Evolutionary conservation across 495 filamentous ascomycete genomes (phyloP).

Genomic region (Hypoxylon intermedium): DNA sequence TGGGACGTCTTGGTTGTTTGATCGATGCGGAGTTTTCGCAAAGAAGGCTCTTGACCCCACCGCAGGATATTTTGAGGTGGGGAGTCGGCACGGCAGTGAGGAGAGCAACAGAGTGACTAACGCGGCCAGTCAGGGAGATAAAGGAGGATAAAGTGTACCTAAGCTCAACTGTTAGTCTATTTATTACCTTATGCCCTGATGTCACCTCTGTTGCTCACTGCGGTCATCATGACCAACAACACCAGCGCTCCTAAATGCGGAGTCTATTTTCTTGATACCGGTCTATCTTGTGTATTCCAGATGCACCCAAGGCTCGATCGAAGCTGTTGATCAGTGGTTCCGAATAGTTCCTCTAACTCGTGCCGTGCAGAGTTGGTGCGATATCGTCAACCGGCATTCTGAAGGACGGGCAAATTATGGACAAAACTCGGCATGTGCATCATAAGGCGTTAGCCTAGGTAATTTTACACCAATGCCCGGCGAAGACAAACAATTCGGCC

Average conservation of each 20-base stretch:
- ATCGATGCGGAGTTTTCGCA: constrained; percentile 37
- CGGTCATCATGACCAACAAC: constrained; percentile 14
- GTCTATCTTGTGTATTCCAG: constrained; percentile 12
- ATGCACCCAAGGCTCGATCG: neutral
- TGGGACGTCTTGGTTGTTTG: constrained; percentile 18
- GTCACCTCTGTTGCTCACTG: constrained; percentile 17
- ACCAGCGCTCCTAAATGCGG: constrained; percentile 11
- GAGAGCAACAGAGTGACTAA: constrained; percentile 23
- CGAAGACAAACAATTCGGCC: constrained; percentile 5
- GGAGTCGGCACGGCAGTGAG: constrained; percentile 40
- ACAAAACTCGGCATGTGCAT: constrained; percentile 39
- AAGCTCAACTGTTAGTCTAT: no score
- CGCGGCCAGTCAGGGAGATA: neutral
- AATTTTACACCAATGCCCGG: constrained; percentile 10
- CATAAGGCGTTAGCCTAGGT: constrained; percentile 31
- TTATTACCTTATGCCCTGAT: constrained; percentile 21
- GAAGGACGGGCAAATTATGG: constrained; percentile 25
- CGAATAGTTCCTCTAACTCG: constrained; percentile 13
- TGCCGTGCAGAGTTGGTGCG: constrained; percentile 21
- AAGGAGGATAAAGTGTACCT: constrained; percentile 8
- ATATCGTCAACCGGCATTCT: constrained; percentile 37
- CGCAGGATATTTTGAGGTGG: constrained; percentile 40
- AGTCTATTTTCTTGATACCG: constrained; percentile 3
- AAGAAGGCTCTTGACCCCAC: constrained; percentile 35
- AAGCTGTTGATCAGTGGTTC: constrained; percentile 6